Conservation (phyloP, 2,329 filamentous ascomycete species). For the Capronia epimyces region DNA sequence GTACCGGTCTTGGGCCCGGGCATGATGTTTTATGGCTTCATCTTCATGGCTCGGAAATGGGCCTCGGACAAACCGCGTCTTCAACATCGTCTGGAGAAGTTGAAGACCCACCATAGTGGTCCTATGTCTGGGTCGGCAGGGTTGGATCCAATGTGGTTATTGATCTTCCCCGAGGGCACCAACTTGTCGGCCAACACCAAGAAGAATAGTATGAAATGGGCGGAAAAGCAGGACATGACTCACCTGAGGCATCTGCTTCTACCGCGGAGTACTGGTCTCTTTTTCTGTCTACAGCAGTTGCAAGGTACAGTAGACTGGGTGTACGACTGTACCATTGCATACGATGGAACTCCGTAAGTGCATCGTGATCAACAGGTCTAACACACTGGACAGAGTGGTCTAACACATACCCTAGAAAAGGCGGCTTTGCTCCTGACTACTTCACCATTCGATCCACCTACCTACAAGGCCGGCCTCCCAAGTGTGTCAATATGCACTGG, state of each 20-base stretch:
- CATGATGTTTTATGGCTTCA: constrained; percentile 62
- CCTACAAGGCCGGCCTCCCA: constrained; percentile 80
- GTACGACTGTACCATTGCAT: constrained; percentile 82
- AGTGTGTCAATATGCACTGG: constrained; percentile 97
- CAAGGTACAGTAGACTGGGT: constrained; percentile 57
- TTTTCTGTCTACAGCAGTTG: constrained; percentile 57
- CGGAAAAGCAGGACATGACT: constrained; percentile 52
- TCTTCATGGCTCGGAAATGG: constrained; percentile 61
- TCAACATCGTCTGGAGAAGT: constrained; percentile 51
- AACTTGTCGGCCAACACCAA: constrained; percentile 55
- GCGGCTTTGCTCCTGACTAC: constrained; percentile 80
- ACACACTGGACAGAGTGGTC: background rate
- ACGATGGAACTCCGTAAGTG: constrained; percentile 85
- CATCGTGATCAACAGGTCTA: constrained; percentile 2
- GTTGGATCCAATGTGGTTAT: constrained; percentile 60
- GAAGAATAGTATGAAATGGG: constrained; percentile 52
- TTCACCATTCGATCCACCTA: constrained; percentile 85
- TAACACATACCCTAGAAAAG: constrained; percentile 49
- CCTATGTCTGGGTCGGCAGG: constrained; percentile 44
- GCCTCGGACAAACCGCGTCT: constrained; percentile 55
- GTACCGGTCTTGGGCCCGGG: constrained; percentile 59
- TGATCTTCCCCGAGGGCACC: constrained; percentile 62
- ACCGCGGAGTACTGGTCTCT: constrained; percentile 56
- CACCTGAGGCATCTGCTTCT: constrained; percentile 57
- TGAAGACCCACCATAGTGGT: constrained; percentile 48